phyloP scores from a whole-genome alignment of 345 rosid species.

The Theobroma cacao region DNA sequence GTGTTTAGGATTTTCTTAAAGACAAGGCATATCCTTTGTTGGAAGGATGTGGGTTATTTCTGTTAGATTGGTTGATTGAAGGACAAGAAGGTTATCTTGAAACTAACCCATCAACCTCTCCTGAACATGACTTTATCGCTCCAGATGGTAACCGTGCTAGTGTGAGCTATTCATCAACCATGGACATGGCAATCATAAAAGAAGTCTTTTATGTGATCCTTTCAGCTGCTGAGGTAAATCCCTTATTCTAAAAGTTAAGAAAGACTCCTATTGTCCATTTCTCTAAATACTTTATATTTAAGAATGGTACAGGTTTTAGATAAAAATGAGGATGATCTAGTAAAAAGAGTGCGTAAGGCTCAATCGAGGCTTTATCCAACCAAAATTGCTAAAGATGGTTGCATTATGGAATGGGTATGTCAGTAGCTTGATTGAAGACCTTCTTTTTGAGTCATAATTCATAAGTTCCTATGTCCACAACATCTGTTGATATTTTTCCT shows the following conservation, averaged over 20 bases:
- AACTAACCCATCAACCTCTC: conserved; percentile 96
- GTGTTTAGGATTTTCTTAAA: conserved; percentile 68
- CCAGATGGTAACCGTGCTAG: conserved; percentile 80
- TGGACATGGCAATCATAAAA: conserved; percentile 83
- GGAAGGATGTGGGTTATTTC: conserved; percentile 76
- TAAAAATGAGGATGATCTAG: conserved; percentile 46
- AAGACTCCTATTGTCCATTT: conserved; percentile 5
- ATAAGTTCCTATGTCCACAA: neutral
- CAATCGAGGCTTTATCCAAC: conserved; percentile 68
- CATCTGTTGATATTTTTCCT: neutral
- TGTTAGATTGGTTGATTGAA: conserved; percentile 91
- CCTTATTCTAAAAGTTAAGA: neutral
- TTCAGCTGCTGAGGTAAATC: conserved; percentile 79
- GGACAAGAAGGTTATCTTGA: conserved; percentile 71
- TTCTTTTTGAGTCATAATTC: neutral
- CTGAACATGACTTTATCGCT: conserved; percentile 77
- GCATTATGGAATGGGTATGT: conserved; percentile 94
- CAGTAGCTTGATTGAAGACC: conserved; percentile 1
- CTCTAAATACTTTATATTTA: conserved; percentile 1
- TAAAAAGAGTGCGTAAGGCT: conserved; percentile 53
- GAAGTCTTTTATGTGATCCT: conserved; percentile 72
- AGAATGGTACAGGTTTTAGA: conserved; percentile 53
- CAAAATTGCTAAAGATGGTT: conserved; percentile 69
- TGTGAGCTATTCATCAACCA: conserved; percentile 94
- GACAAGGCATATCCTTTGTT: conserved; percentile 76